phyloP scores from a whole-genome alignment of 768 basidiomycete genomes.

The Psilocybe tampanensis region DNA sequence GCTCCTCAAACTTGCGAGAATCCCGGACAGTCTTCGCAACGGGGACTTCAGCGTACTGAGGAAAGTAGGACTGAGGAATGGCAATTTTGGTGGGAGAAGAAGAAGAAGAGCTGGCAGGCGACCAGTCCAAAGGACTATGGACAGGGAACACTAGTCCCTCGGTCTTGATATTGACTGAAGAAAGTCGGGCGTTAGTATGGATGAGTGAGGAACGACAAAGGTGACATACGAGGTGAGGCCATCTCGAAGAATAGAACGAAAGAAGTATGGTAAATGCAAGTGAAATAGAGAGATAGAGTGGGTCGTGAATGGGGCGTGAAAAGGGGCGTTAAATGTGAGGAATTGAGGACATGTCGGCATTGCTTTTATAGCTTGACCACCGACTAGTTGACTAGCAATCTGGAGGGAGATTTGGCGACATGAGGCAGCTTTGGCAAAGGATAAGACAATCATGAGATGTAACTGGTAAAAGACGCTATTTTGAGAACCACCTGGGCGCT shows the following conservation, averaged over 20 bases:
- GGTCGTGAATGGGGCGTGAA: not conserved
- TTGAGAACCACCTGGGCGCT: not conserved
- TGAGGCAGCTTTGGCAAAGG: not conserved
- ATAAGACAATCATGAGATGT: not conserved
- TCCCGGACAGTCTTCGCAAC: not conserved
- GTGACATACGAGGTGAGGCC: not conserved
- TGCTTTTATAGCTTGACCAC: not conserved
- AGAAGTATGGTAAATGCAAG: not conserved
- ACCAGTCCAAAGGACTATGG: not conserved
- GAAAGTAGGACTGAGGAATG: not conserved
- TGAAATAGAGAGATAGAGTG: not conserved
- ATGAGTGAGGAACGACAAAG: not conserved
- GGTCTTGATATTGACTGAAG: not conserved
- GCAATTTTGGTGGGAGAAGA: not conserved
- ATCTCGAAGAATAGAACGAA: not conserved
- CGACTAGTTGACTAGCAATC: not conserved
- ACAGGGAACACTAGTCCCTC: not conserved
- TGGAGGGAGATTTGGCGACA: not conserved
- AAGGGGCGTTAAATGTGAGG: not conserved
- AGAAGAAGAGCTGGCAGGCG: not conserved
- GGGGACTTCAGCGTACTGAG: constrained; percentile 1
- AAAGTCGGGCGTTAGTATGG: not conserved
- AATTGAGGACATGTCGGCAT: not conserved
- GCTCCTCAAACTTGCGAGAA: not conserved
- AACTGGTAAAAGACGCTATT: not conserved